A percentile compares a stretch with the other conserved stretches of the same genome.
These are phyloP conservation scores for Artemisia annua DNA, from an alignment of 129 eudicot species.

Conservation along the genomic window DNA sequence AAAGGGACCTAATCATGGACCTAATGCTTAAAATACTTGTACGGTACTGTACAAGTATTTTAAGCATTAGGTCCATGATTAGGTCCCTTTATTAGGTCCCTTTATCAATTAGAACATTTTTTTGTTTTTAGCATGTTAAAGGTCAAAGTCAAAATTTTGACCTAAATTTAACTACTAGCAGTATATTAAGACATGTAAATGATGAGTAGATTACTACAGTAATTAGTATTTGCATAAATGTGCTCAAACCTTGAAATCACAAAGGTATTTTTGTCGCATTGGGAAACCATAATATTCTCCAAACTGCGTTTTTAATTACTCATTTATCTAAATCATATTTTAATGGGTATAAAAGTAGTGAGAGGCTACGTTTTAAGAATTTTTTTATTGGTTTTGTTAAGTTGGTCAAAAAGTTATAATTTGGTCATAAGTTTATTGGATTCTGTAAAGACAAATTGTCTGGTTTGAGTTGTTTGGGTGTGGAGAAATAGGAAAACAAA, in stretches of 20 bases:
- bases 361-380: background rate
- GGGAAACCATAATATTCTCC: slow-evolving; percentile 75
- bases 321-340: background rate
- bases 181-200: background rate
- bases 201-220: background rate
- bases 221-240: slow-evolving; percentile 14
- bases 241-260: slow-evolving; percentile 39
- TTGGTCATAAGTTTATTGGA: background rate
- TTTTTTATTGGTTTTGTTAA: slow-evolving; percentile 7
- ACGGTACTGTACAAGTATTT: too few species aligned
- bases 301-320: slow-evolving; percentile 17
- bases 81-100: too few species aligned
- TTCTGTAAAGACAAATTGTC: background rate
- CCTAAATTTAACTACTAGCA: too few species aligned
- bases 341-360: background rate
- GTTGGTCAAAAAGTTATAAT: slow-evolving; percentile 20
- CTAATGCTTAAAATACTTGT: too few species aligned
- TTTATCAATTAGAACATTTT: too few species aligned
- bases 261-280: slow-evolving; percentile 80
- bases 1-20: too few species aligned
- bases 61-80: too few species aligned
- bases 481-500: too few species aligned
- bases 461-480: too few species aligned
- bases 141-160: too few species aligned
- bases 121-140: too few species aligned